Evolutionary conservation across 176 grass and related monocot genomes (phyloP).

Genomic region (Carex myosuroides): DNA sequence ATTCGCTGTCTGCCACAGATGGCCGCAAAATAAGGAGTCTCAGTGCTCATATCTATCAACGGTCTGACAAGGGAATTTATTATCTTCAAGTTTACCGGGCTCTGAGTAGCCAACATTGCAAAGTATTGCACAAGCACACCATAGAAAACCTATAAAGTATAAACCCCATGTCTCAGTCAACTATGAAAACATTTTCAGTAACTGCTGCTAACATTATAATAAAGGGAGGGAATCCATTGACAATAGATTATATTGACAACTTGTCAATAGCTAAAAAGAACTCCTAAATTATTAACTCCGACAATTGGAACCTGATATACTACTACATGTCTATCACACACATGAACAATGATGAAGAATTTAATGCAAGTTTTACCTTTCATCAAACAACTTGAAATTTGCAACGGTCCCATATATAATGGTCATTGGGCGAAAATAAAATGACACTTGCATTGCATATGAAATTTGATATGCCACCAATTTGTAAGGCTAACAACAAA

Average conservation of each 20-base stretch:
- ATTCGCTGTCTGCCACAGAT: constrained; percentile 89
- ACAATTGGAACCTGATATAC: background rate
- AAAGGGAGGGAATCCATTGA: background rate
- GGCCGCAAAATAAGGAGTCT: constrained; percentile 91
- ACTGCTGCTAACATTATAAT: background rate
- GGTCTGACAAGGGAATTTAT: constrained; percentile 83
- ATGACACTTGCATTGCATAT: background rate
- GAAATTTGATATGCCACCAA: background rate
- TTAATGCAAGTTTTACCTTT: background rate
- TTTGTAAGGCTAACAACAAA: background rate
- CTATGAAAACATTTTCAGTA: background rate
- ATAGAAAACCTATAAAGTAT: constrained; percentile 73
- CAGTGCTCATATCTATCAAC: constrained; percentile 86
- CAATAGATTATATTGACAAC: background rate
- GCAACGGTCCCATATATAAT: background rate
- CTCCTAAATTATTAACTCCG: background rate
- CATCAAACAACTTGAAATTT: background rate
- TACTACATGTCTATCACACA: background rate
- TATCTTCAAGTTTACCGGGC: constrained; percentile 62
- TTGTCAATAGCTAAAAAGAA: background rate
- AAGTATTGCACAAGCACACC: constrained; percentile 91
- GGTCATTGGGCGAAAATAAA: background rate
- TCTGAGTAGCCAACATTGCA: constrained; percentile 62
- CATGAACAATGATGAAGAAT: background rate
- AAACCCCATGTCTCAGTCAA: constrained; percentile 5